Base-by-base conservation (phyloP, 202 grass and related monocot genomes). In the Schoenoplectus tabernaemontani region DNA sequence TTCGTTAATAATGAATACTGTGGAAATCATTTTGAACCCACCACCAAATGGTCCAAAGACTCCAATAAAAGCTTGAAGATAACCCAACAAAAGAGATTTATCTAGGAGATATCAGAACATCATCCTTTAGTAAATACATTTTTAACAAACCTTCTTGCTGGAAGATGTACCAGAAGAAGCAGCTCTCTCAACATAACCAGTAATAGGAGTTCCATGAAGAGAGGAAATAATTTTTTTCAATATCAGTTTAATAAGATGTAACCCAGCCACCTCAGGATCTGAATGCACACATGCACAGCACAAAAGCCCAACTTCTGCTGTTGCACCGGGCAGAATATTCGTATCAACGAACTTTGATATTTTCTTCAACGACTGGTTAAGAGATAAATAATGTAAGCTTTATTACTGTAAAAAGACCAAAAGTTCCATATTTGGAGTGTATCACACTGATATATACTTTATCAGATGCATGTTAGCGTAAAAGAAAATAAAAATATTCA, bases 321-420 rank as follows among this genome's bases (percentile, higher is more conserved):
- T 93, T 65, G 94, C 94, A 79, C 94, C 91, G 62, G 94, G 91
- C 76, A 97, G 89, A 50, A 94, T 97, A 83, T 93, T 94, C 83
- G 87, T 75, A 81, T 89, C 93, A 76, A 97, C 94, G 59, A 97
- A 97, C 78, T 89, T 97, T 72, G 91, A 82, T 85, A 97, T 97
- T 92, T 93, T 93, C 80, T 88, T 88, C 77, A 97, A 85, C 5
- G 83, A 88, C 94, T 97, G 80, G 46, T 73, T 51, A 34, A 51
- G 15, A 51, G 43, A 73, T 17, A 20, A 32, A 73, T 24, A 47
- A 73, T 17, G 26, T 73, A 9, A 73, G 44, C 43, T 73, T 51
- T 30, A 32, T 47, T 16, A 42, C 30, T 30, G 22, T 72, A 72
- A 72, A 71, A 10, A 72, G 10, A 50, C n/a, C 22, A 72, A 13